Base-by-base conservation (phyloP, 257 asterid genomes). In the Paulownia fortunei region DNA sequence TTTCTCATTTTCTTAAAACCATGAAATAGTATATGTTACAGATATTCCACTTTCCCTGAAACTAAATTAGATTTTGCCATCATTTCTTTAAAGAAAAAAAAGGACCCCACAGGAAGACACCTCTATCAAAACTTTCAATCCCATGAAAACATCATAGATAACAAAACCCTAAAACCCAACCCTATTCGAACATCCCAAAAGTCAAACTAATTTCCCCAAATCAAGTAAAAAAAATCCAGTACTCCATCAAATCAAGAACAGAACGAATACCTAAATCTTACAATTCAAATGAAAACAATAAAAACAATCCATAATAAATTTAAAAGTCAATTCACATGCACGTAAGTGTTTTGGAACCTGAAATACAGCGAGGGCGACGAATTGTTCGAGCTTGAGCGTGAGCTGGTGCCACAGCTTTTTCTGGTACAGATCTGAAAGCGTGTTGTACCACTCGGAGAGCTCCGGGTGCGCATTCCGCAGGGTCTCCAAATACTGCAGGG, bases 401-500 rank as follows among this genome's bases (percentile, higher is more conserved):
- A 93, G 99, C 86, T 96, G 98, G 65, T 96, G 98, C 99, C 99
- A 93, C 19, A 93, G 94, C 90, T 96, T 96, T 42, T 89, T 92
- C 86, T 93, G 96, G 91, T 96, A 96, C 86, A 96, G 97, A 96
- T 96, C 98, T 85, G 95, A 86, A 69, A 96, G 93, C 78, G 94
- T 72, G 72, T 37, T 79, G 90, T 82, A 90, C 97, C 99, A 95
- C 74, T 95, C 99, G 47, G 93, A 82, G 5, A 95, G 97, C 87
- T 96, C 98, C 15, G 99, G 98, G 46, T 96, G 95, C 74, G 84
- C 80, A 75, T 66, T 88, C 46, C 98, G 88, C 76, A 89, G 82
- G 21, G 87, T 77, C 15, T 91, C 94, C 87, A 93, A 78, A 78
- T 93, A 93, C 74, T 96, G 89, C 19, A 96, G 88, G 39, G 99